Base-by-base conservation (phyloP, 768 basidiomycete genomes). In the Rubroboletus satanas region DNA sequence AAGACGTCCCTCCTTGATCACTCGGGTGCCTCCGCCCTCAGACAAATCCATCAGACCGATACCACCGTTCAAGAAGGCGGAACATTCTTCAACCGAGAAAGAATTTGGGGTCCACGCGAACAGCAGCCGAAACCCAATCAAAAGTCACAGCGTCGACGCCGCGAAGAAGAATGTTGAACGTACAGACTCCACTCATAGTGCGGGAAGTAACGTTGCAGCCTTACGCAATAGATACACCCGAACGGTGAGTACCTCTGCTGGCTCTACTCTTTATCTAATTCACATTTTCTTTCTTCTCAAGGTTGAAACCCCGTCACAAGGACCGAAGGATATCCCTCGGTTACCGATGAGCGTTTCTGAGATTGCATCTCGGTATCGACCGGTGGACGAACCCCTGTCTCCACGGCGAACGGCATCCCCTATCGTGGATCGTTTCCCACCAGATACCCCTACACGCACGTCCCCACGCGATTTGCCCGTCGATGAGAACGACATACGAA, bases 141-240 rank as follows among this genome's bases (percentile, higher is more conserved):
- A 54, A 67, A 71, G 64, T 53, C 62, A 64, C 53, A 68, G 65
- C 23, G 58, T 72, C 29, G 74, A 75, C 54, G 59, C 54, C 28
- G 61, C 63, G 5, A 75, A 70, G 38, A 65, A 69, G 50, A 35
- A 63, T 15, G 60, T 82, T 4, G 81, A 85, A 48, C 76, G 80
- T 56, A 75, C 68, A 21, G 82, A 84, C 43, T 81, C 83, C 3
- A 77, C 75, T 7, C 76, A 69, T 38, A 84, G 81, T 57, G 78
- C 63, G 45, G 80, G 79, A 12, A 83, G 80, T 60, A 71, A 85
- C 26, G 88, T 91, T 43, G 84, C 88, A 41, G 81, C 82, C 2
- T 83, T 92, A 77, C 78, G 84, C 42, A 80, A 79, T 63, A 80
- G 80, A 47, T 90, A 87, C 59, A 76, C 81, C 21, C 77, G 72